A percentile compares a stretch with the other conserved stretches of the same genome.
Evolutionary conservation across 108 stramenopile species (phyloP).

Genomic region (Craspedostauros australis): DNA sequence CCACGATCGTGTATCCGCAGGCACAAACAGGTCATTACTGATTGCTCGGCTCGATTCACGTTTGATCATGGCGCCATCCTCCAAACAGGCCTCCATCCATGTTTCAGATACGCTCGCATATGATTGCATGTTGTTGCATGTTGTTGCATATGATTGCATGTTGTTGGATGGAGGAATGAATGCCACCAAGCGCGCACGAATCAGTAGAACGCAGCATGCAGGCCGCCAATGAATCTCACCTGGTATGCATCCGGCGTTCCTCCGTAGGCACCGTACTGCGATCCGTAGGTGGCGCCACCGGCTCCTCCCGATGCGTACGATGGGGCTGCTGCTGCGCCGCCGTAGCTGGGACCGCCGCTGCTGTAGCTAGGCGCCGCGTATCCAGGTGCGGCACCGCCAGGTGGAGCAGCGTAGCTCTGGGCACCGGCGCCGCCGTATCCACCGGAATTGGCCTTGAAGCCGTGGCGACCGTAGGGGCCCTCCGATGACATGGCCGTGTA

Average conservation of each 20-base stretch:
- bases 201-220: conserved; percentile 9
- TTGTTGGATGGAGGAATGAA: no score
- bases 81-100: no score
- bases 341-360: conserved; percentile 18
- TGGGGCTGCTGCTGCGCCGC: no score
- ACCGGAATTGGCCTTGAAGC: conserved; percentile 53
- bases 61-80: no score
- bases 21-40: no score
- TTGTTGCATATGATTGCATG: no score
- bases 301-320: conserved; percentile 28
- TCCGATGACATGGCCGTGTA: conserved; percentile 64
- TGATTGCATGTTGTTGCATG: no score
- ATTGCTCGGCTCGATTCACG: no score
- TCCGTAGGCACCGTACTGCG: conserved; percentile 38
- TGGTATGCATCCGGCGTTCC: conserved; percentile 25
- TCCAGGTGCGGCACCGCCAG: conserved; percentile 25
- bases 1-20: no score
- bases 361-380: conserved; percentile 44
- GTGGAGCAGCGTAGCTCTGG: conserved; percentile 11
- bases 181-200: no score
- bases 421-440: conserved; percentile 25
- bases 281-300: conserved; percentile 24
- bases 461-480: conserved; percentile 79
- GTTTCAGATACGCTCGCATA: no score
- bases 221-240: no score